These are phyloP conservation scores for Tetradesmus obliquus DNA, from an alignment of 139 green algal species.

Conservation along the genomic window DNA sequence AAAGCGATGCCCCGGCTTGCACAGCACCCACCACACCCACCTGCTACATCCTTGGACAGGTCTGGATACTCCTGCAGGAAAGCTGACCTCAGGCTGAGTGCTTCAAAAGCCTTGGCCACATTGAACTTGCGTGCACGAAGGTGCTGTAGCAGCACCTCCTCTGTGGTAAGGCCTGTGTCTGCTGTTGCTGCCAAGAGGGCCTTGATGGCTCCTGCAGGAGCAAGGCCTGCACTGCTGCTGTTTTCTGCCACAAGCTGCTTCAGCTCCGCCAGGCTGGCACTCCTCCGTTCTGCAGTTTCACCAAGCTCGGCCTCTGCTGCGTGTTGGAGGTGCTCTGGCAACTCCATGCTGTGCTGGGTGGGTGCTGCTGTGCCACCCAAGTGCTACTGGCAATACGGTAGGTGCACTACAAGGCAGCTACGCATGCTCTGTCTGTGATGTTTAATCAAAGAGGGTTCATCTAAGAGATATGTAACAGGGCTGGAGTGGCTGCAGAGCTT, in stretches of 20 bases:
- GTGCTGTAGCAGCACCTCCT: background rate
- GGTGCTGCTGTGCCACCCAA: background rate
- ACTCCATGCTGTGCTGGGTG: background rate
- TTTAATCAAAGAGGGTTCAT: too few relatives aligned
- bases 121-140: background rate
- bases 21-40: background rate
- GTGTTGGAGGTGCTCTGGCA: background rate
- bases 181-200: background rate
- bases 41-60: background rate
- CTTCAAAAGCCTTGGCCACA: background rate
- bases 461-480: too few relatives aligned
- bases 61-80: background rate
- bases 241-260: background rate
- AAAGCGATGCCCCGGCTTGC: too few relatives aligned
- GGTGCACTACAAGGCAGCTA: too few relatives aligned
- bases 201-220: background rate
- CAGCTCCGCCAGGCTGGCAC: background rate
- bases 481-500: background rate
- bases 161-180: background rate
- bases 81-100: background rate
- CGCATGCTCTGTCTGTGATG: too few relatives aligned
- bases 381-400: background rate
- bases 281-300: background rate
- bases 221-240: background rate
- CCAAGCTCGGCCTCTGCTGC: background rate